These are phyloP conservation scores for Thelephora ganbajun DNA, from an alignment of 768 basidiomycete species.

Conservation along the genomic window DNA sequence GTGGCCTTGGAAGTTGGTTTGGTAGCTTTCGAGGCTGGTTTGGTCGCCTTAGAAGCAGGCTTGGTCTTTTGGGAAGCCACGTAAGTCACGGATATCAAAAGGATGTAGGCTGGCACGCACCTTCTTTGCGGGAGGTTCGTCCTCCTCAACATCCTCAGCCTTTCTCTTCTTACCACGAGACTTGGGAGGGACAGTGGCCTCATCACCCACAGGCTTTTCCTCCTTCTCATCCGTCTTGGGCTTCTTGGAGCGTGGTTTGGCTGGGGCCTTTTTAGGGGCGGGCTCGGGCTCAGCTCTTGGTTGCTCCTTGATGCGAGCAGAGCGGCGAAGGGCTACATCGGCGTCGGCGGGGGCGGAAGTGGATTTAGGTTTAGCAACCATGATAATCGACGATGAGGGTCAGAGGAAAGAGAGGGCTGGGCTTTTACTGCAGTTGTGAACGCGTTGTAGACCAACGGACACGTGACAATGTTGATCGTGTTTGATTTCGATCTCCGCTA, in stretches of 20 bases:
- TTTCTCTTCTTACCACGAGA: slow-evolving; percentile 43
- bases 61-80: slow-evolving; percentile 21
- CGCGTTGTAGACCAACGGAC: neutral
- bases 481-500: neutral
- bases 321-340: slow-evolving; percentile 50
- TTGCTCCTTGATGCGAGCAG: slow-evolving; percentile 59
- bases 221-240: slow-evolving; percentile 18
- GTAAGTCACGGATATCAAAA: neutral
- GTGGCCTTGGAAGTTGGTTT: slow-evolving; percentile 23
- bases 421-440: no score
- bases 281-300: slow-evolving; percentile 32
- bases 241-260: slow-evolving; percentile 46
- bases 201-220: slow-evolving; percentile 17
- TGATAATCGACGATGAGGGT: no score
- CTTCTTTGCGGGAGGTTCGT: slow-evolving; percentile 42
- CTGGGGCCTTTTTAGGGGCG: slow-evolving; percentile 41
- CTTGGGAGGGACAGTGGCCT: slow-evolving; percentile 28
- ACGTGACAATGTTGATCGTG: neutral
- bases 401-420: no score
- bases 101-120: slow-evolving; percentile 19
- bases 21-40: slow-evolving; percentile 22
- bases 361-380: slow-evolving; percentile 27
- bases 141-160: slow-evolving; percentile 24
- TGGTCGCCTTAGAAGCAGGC: slow-evolving; percentile 23
- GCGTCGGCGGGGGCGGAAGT: slow-evolving; percentile 28